Evolutionary conservation across 192 early-diverging fungal species (phyloP).

Genomic region (Gonapodya prolifera): DNA sequence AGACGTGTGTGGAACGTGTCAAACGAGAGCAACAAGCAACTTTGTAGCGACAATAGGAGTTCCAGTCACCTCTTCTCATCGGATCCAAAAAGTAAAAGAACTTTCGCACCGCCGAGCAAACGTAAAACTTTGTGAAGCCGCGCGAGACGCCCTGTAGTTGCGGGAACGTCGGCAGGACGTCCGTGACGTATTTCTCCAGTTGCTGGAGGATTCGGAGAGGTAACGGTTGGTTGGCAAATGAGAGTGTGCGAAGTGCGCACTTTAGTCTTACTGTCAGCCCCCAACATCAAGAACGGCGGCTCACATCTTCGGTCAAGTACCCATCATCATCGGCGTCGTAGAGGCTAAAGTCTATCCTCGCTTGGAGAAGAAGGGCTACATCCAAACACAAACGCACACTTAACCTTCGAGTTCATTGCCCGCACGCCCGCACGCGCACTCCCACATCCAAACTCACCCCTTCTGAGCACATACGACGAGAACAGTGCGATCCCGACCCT

Average conservation of each 20-base stretch:
- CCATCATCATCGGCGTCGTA: conserved; percentile 34
- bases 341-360: conserved; percentile 22
- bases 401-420: too few relatives aligned
- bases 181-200: conserved; percentile 24
- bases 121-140: conserved; percentile 27
- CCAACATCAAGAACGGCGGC: not conserved
- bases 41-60: too few relatives aligned
- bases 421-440: too few relatives aligned
- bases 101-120: conserved; percentile 32
- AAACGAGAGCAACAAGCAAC: not conserved
- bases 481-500: conserved; percentile 20
- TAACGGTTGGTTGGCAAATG: not conserved
- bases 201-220: conserved; percentile 13
- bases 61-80: conserved; percentile 19
- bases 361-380: conserved; percentile 30
- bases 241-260: not conserved
- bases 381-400: not conserved
- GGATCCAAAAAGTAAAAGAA: conserved; percentile 42
- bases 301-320: conserved; percentile 25
- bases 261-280: not conserved
- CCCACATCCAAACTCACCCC: conserved; percentile 16
- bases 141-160: conserved; percentile 18
- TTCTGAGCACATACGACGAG: conserved; percentile 30
- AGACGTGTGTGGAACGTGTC: not conserved
- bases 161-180: conserved; percentile 27